Evolutionary conservation across 441 rosid genomes (phyloP).

Genomic region (Gossypium aridum): DNA sequence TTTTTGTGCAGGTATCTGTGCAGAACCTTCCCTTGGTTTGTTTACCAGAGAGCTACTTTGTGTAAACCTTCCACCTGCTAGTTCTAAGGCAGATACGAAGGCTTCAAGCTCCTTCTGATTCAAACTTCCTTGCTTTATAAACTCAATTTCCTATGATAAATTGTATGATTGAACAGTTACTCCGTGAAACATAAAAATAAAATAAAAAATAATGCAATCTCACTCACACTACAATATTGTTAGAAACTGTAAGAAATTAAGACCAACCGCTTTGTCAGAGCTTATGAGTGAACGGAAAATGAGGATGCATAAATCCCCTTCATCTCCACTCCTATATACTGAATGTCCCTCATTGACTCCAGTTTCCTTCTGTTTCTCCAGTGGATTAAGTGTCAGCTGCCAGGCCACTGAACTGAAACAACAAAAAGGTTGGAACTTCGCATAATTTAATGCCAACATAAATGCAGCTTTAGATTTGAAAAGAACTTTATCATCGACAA

Average conservation of each 20-base stretch:
- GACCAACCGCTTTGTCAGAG: conserved; percentile 59
- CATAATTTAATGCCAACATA: not conserved
- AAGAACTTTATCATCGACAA: conserved; percentile 11
- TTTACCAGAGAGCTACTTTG: conserved; percentile 29
- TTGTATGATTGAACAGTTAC: not conserved
- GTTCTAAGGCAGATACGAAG: conserved; percentile 63
- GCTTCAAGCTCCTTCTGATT: conserved; percentile 73
- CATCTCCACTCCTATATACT: conserved; percentile 20
- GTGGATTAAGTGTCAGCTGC: conserved; percentile 69
- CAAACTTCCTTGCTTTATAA: conserved; percentile 77
- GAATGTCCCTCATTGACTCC: conserved; percentile 28
- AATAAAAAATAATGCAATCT: not conserved
- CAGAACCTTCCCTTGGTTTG: conserved; percentile 34
- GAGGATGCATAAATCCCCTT: conserved; percentile 64
- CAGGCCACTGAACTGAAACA: conserved; percentile 81
- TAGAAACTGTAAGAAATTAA: conserved; percentile 13
- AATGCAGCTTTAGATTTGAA: not conserved
- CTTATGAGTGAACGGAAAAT: conserved; percentile 70
- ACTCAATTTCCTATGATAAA: conserved; percentile 76
- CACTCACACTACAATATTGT: not conserved
- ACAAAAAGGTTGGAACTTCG: not conserved
- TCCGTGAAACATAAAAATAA: not conserved
- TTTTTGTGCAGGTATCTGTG: conserved; percentile 38
- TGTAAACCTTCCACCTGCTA: conserved; percentile 52
- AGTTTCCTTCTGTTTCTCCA: conserved; percentile 39